These are phyloP conservation scores for Sclerotinia trifoliorum DNA, from an alignment of 2,329 filamentous ascomycete genomes.

Conservation along the genomic window DNA sequence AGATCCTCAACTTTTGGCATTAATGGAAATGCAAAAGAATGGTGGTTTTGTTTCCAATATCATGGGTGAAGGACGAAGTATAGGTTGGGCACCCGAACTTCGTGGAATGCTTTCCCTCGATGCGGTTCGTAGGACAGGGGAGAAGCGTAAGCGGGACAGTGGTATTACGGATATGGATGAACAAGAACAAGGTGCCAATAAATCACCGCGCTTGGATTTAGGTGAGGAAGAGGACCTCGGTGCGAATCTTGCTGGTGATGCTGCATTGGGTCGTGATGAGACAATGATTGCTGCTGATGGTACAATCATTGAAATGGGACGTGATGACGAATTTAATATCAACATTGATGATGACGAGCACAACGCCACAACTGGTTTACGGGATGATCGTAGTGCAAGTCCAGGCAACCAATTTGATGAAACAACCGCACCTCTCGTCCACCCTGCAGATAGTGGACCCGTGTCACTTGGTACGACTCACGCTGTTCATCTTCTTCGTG, in stretches of 20 bases:
- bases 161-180: constrained; percentile 77
- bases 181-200: constrained; percentile 56
- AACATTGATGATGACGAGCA: constrained; percentile 48
- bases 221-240: constrained; percentile 58
- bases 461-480: constrained; percentile 92
- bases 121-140: constrained; percentile 70
- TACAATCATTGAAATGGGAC: constrained; percentile 64
- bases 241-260: constrained; percentile 47
- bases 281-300: constrained; percentile 51
- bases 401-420: constrained; percentile 70
- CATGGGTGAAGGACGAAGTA: constrained; percentile 74
- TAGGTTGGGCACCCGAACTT: constrained; percentile 87
- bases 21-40: constrained; percentile 89
- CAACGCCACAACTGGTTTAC: constrained; percentile 47
- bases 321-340: constrained; percentile 48
- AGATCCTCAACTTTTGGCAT: constrained; percentile 79
- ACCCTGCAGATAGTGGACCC: constrained; percentile 79
- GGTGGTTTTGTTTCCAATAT: constrained; percentile 87
- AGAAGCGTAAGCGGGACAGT: constrained; percentile 93
- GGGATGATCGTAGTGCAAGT: constrained; percentile 40
- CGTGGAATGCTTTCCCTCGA: constrained; percentile 89
- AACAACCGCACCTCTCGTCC: constrained; percentile 70
- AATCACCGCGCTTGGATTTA: constrained; percentile 65
- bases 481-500: constrained; percentile 89
- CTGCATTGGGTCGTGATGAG: constrained; percentile 49